A percentile compares a stretch with the other conserved stretches of the same genome.
Evolutionary conservation across 2,329 filamentous ascomycete genomes (phyloP).

Genomic region (Byssothecium circinans): DNA sequence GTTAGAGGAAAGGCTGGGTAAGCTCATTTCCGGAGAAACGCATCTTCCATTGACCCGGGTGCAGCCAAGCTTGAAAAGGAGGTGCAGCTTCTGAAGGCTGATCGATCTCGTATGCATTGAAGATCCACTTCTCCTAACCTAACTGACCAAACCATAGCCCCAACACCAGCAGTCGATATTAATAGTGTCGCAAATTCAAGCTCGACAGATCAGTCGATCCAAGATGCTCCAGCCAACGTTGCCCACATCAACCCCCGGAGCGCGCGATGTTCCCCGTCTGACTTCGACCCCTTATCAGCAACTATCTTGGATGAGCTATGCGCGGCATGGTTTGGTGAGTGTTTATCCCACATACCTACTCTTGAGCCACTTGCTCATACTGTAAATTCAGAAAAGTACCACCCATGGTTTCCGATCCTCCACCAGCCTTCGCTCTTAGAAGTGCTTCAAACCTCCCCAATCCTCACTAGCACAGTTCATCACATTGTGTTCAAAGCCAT

Average conservation of each 20-base stretch:
- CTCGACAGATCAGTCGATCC: slow-evolving; percentile 7
- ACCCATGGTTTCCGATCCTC: slow-evolving; percentile 44
- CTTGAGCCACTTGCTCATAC: background rate
- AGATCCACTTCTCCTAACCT: background rate
- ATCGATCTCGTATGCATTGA: slow-evolving; percentile 8
- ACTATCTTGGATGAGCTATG: slow-evolving; percentile 26
- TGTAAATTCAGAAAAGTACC: slow-evolving; percentile 26
- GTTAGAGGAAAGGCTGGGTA: slow-evolving; percentile 41
- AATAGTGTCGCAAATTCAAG: slow-evolving; percentile 7
- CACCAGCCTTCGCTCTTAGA: slow-evolving; percentile 26
- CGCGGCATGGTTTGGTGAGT: slow-evolving; percentile 35
- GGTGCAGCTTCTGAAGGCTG: slow-evolving; percentile 18
- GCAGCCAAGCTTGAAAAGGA: slow-evolving; percentile 22
- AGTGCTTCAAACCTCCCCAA: slow-evolving; percentile 13
- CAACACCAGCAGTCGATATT: slow-evolving; percentile 1
- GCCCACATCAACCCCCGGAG: slow-evolving; percentile 6
- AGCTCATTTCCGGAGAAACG: background rate
- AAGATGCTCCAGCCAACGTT: slow-evolving; percentile 8
- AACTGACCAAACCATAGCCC: background rate
- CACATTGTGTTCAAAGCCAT: slow-evolving; percentile 35
- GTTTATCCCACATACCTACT: too few species aligned
- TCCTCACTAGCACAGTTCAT: slow-evolving; percentile 25
- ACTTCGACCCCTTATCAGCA: slow-evolving; percentile 18
- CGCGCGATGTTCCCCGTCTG: slow-evolving; percentile 6
- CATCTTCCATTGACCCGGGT: background rate